Evolutionary conservation across 345 rosid species (phyloP), one percentile per base, ranked within the genome.

Genomic region (Pugionium cornutum): DNA sequence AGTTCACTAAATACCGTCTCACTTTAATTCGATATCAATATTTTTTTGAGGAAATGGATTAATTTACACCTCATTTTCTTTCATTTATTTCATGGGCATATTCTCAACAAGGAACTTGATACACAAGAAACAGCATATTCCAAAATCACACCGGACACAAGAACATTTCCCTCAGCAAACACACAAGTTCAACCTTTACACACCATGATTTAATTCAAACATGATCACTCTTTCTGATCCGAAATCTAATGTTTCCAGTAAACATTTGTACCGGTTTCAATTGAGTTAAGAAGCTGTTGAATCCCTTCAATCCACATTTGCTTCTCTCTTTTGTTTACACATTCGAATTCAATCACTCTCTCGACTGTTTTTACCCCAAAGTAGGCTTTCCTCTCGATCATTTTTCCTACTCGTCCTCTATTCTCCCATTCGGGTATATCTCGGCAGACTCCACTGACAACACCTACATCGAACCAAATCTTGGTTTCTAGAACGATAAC

Each of bases 261-360:
- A n/a, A 71, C 18, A 56, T 40, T 32, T 55, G 70, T 40, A 48
- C 70, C 69, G 3, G 57, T 60, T 53, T 73, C 72, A 37, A 73
- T 57, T 25, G 77, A 84, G 64, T 80, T 81, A 61, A 89, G 75
- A 76, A 87, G 77, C 40, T 83, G 83, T 32, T 83, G 88, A 66
- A 87, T 84, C 67, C 96, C 98, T 39, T 87, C 87, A 39, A 70
- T 76, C 97, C 97, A 92, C 78, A 78, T 83, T 70, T 79, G 85
- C 72, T 87, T 87, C 69, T 89, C 88, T 39, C 72, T 78, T 62
- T 82, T 78, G 71, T 61, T 79, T 67, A 53, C 70, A 79, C 98
- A 89, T 67, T 92, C 97, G 56, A 89, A 89, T 79, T 89, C 97
- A 60, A 92, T 79, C 59, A 86, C 68, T 42, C 98, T 89, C 3